These are phyloP conservation scores for Cochlearia excelsa DNA, from an alignment of 345 rosid genomes.

Conservation along the genomic window DNA sequence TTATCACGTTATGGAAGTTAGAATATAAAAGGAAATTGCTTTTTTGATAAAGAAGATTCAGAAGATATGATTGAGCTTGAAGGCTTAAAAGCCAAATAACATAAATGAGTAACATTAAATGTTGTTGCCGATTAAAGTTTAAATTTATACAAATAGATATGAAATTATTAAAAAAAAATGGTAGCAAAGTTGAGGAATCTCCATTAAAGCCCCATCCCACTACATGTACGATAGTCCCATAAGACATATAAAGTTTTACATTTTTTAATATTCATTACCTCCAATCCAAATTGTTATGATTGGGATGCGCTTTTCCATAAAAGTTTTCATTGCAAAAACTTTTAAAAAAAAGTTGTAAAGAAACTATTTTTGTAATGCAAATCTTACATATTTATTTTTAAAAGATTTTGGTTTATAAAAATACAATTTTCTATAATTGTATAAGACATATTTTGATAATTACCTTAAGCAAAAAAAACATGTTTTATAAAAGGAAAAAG, in stretches of 20 bases:
- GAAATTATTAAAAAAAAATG: neutral
- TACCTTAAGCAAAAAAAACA: too few species aligned
- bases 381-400: too few species aligned
- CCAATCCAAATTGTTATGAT: constrained; percentile 16
- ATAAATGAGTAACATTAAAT: constrained; percentile 34
- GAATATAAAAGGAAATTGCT: constrained; percentile 18
- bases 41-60: neutral
- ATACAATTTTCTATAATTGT: too few species aligned
- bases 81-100: constrained; percentile 35
- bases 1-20: constrained; percentile 30
- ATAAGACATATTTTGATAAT: too few species aligned
- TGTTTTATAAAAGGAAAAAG: too few species aligned
- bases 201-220: constrained; percentile 40
- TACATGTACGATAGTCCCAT: constrained; percentile 32
- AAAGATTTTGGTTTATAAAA: too few species aligned
- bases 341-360: neutral
- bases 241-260: constrained; percentile 15
- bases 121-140: constrained; percentile 24
- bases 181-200: constrained; percentile 35
- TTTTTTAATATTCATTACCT: constrained; percentile 1
- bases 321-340: neutral
- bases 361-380: too few species aligned
- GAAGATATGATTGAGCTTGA: constrained; percentile 31
- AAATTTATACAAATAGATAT: neutral
- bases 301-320: constrained; percentile 1